phyloP scores from a whole-genome alignment of 1,284 basidiomycete species.

The Cystobasidium slooffiae region DNA sequence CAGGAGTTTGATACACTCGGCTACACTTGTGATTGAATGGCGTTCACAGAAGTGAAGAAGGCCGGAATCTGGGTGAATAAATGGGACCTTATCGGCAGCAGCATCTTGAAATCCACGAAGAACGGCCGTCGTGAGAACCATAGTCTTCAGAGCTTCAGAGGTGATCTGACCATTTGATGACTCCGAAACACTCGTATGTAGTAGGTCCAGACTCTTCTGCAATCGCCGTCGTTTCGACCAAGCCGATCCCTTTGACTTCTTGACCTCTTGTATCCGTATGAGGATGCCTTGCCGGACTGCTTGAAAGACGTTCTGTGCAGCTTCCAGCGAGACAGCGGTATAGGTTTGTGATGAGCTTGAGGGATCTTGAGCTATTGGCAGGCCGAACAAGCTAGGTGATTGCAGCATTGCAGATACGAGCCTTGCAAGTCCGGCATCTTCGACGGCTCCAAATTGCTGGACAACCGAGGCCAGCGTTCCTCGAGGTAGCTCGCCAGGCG shows the following conservation, averaged over 20 bases:
- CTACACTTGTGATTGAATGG: neutral
- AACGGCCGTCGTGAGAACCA: conserved; percentile 42
- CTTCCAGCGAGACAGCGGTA: conserved; percentile 8
- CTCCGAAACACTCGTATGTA: conserved; percentile 22
- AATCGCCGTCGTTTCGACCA: conserved; percentile 43
- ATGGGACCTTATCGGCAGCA: conserved; percentile 45
- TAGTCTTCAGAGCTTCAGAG: conserved; percentile 20
- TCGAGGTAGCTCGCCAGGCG: conserved; percentile 1
- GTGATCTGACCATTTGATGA: neutral
- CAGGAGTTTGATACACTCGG: neutral
- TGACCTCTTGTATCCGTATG: conserved; percentile 44
- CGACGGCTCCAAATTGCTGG: conserved; percentile 18
- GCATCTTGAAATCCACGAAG: conserved; percentile 48
- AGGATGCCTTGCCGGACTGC: conserved; percentile 43
- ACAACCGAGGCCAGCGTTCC: conserved; percentile 21
- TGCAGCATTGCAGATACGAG: conserved; percentile 27
- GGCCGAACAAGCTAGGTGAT: conserved; percentile 16
- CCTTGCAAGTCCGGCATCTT: conserved; percentile 28
- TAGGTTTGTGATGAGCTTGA: neutral
- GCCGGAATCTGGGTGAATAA: conserved; percentile 44
- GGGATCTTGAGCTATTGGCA: neutral
- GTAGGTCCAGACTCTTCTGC: conserved; percentile 34
- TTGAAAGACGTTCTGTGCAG: conserved; percentile 39
- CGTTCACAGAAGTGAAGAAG: neutral
- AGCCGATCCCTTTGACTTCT: conserved; percentile 30